Percentiles rank a stretch among this genome's conserved stretches.
Conservation (phyloP, 768 basidiomycete species). For the Phylloporus sp. region DNA sequence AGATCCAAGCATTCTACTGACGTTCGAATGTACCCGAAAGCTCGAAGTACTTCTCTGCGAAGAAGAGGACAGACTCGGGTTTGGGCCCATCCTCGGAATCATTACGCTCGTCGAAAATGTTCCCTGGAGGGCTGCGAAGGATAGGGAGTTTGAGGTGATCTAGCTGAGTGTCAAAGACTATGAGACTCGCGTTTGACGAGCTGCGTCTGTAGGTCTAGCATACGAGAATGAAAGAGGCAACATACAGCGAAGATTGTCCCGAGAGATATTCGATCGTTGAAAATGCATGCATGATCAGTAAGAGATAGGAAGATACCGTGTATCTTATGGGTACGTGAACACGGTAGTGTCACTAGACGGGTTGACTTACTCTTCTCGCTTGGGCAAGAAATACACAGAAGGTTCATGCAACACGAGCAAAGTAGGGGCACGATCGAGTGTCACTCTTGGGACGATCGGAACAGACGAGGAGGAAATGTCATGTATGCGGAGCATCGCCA, state of each 20-base stretch:
- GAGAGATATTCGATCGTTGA: conserved; percentile 38
- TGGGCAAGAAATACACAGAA: conserved; percentile 48
- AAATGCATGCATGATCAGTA: conserved; percentile 46
- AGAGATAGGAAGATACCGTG: conserved; percentile 50
- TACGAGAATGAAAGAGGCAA: conserved; percentile 1
- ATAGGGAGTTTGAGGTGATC: conserved; percentile 49
- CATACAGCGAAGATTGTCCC: conserved; percentile 20
- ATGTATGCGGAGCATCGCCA: conserved; percentile 45
- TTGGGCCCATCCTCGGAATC: conserved; percentile 18
- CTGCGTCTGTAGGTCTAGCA: conserved; percentile 4
- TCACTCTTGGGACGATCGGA: conserved; percentile 30
- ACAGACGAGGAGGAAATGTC: conserved; percentile 17
- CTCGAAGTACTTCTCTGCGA: conserved; percentile 55
- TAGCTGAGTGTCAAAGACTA: conserved; percentile 61
- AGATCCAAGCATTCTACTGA: conserved; percentile 29
- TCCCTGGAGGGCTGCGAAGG: conserved; percentile 27
- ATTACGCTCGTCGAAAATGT: conserved; percentile 13
- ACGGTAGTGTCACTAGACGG: not conserved
- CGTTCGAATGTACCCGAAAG: conserved; percentile 43
- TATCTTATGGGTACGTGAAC: conserved; percentile 19
- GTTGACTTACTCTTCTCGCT: conserved; percentile 22
- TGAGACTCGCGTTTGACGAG: conserved; percentile 34
- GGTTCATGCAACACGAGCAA: conserved; percentile 60
- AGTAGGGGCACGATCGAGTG: conserved; percentile 39
- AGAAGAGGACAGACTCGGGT: conserved; percentile 36